phyloP scores from a whole-genome alignment of 345 rosid genomes.

The Physaria fendleri region DNA sequence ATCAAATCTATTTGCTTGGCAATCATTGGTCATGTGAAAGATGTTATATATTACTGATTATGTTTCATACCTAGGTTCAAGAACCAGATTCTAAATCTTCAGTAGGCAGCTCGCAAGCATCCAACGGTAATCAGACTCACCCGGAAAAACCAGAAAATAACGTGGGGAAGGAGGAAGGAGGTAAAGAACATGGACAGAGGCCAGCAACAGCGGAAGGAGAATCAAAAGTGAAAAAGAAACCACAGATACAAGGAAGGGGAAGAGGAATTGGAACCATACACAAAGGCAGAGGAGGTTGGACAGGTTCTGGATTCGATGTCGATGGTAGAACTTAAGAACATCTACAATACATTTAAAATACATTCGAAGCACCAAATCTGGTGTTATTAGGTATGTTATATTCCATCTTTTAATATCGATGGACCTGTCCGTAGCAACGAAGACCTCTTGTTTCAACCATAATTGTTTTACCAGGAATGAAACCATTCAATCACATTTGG shows the following conservation, averaged over 20 bases:
- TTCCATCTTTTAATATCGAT: constrained; percentile 6
- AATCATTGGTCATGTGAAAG: constrained; percentile 1
- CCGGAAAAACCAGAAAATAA: constrained; percentile 26
- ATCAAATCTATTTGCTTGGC: not conserved
- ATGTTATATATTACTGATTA: constrained; percentile 24
- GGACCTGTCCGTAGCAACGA: not conserved
- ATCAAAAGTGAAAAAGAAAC: constrained; percentile 51
- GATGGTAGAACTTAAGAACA: constrained; percentile 45
- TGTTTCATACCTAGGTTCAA: constrained; percentile 38
- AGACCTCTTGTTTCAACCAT: constrained; percentile 10
- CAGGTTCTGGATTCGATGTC: constrained; percentile 70
- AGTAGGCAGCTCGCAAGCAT: constrained; percentile 32
- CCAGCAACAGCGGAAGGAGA: constrained; percentile 40
- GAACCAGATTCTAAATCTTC: constrained; percentile 31
- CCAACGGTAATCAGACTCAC: constrained; percentile 25
- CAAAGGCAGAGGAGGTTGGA: constrained; percentile 80
- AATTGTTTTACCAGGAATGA: constrained; percentile 5
- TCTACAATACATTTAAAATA: not conserved
- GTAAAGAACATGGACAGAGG: constrained; percentile 38
- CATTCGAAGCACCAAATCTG: not conserved
- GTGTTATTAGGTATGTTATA: constrained; percentile 2
- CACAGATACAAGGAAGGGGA: constrained; percentile 57
- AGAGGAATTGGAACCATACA: constrained; percentile 49
- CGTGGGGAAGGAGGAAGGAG: constrained; percentile 28
- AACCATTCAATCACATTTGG: not conserved